A percentile compares a stretch with the other conserved stretches of the same genome.
These are phyloP conservation scores for Claviceps sp. DNA, from an alignment of 2,329 filamentous ascomycete species.

Conservation along the genomic window DNA sequence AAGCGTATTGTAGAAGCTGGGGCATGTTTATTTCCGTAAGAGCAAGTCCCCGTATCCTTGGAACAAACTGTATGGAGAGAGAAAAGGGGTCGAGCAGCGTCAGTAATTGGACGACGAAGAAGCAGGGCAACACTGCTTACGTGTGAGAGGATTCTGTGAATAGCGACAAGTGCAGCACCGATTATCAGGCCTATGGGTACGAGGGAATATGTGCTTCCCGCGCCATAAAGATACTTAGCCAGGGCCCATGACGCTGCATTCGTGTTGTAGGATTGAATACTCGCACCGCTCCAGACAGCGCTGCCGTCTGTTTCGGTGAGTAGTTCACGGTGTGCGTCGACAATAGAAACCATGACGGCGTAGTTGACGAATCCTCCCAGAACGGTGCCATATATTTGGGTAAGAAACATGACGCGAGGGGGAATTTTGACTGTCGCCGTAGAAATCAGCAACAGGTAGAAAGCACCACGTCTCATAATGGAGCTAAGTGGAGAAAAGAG, in stretches of 20 bases:
- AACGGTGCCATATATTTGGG: conserved; percentile 27
- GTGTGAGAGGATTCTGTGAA: background rate
- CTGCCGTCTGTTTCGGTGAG: conserved; percentile 26
- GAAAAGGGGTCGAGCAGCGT: background rate
- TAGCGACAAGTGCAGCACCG: conserved; percentile 21
- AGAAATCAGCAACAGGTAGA: background rate
- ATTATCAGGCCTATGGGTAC: conserved; percentile 27
- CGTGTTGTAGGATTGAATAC: conserved; percentile 32
- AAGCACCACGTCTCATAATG: too few relatives aligned
- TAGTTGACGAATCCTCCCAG: conserved; percentile 32
- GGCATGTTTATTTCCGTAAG: conserved; percentile 4
- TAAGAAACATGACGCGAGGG: conserved; percentile 24
- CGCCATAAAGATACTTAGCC: conserved; percentile 28
- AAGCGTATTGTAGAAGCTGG: conserved; percentile 3
- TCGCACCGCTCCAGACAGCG: conserved; percentile 34
- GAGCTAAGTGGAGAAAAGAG: background rate
- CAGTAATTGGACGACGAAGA: too few relatives aligned
- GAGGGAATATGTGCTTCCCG: conserved; percentile 21
- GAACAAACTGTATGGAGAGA: background rate
- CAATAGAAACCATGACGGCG: conserved; percentile 30
- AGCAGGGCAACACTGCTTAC: background rate
- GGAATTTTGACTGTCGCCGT: conserved; percentile 15
- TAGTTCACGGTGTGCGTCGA: conserved; percentile 26
- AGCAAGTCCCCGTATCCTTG: background rate
- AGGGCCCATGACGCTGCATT: conserved; percentile 17